Percentiles rank a stretch among this genome's conserved stretches.
These are phyloP conservation scores for Saturnispora quitensis DNA, from an alignment of 805 yeast species.

Conservation along the genomic window DNA sequence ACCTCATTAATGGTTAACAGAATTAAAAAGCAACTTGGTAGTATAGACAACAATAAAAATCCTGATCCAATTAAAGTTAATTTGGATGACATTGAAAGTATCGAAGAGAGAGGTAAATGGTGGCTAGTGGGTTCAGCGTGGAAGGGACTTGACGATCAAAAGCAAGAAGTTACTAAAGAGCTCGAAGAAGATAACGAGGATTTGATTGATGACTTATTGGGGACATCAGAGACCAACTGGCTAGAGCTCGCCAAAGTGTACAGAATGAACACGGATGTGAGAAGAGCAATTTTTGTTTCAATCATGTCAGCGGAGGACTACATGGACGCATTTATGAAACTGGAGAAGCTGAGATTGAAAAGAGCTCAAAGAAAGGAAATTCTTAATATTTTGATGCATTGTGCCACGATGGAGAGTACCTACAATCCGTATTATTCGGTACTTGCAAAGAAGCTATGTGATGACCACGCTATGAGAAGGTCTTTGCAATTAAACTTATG, in stretches of 20 bases:
- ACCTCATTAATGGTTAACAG: constrained; percentile 45
- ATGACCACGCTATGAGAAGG: constrained; percentile 64
- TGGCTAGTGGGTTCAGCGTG: constrained; percentile 99
- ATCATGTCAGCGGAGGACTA: constrained; percentile 94
- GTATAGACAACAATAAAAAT: constrained; percentile 35
- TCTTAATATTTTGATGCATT: constrained; percentile 76
- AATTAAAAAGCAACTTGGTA: constrained; percentile 55
- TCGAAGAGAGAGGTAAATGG: constrained; percentile 89
- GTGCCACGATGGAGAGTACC: constrained; percentile 71
- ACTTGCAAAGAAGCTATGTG: constrained; percentile 69
- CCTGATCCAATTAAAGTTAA: constrained; percentile 79
- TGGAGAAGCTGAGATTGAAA: constrained; percentile 73
- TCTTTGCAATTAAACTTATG: constrained; percentile 84
- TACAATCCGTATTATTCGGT: constrained; percentile 88
- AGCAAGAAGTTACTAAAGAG: not conserved
- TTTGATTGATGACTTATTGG: constrained; percentile 51
- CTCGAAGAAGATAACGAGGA: constrained; percentile 20
- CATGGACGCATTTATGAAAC: constrained; percentile 72
- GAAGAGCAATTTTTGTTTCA: constrained; percentile 88
- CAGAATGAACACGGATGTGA: constrained; percentile 90
- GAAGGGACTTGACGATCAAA: constrained; percentile 50
- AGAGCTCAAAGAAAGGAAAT: constrained; percentile 79
- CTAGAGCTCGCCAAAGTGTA: constrained; percentile 73
- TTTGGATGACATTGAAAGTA: constrained; percentile 67
- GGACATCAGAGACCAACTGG: constrained; percentile 78